Base-by-base conservation (phyloP, 23 red algal genomes). In the Gracilaria gracilis region DNA sequence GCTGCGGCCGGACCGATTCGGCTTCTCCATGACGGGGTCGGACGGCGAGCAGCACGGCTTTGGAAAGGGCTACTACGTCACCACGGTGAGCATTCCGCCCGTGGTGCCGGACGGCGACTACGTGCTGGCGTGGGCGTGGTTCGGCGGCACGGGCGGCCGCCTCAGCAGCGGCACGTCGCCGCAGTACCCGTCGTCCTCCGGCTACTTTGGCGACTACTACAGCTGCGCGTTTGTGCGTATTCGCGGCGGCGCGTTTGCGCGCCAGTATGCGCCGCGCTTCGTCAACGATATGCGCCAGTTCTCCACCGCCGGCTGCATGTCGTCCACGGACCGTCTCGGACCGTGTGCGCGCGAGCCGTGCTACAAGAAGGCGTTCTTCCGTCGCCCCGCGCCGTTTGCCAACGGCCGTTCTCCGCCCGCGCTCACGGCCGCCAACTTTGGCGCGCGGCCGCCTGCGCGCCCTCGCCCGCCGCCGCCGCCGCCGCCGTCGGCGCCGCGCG, bases 51-150 rank as follows among this genome's bases (percentile, higher is more conserved):
- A 58, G 15, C 89, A 92, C 23, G 23, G 54, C 27, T 65, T 75
- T 55, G 48, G 19, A 36, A 69, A 69, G 44, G 89, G 61, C 28
- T 92, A 92, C 34, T 92, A 92, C 67, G 36, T 77, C 24, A n/a
- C 38, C 13, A 15, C 39, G 23, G 79, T 70, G 9, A 84, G 27
- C 16, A 92, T 92, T 24, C 79, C 79, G 2, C 57, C 61, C 13
- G 89, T 92, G 34, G 66, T 92, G 15, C 89, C 89, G 12, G 89
- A 74, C 55, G 89, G 89, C 69, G 66, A 92, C 31, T 92, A 84
- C 71, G 67, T 84, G 37, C 64, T 92, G 33, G 89, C 79, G 3
- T 84, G 78, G 89, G 64, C 73, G 34, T 84, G 89, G 89, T 74
- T 61, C 25, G 89, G 79, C 27, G 89, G 89, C 46, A 71, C 54